Base-by-base conservation (phyloP, 768 basidiomycete genomes). In the Macrolepiota albuminosa region DNA sequence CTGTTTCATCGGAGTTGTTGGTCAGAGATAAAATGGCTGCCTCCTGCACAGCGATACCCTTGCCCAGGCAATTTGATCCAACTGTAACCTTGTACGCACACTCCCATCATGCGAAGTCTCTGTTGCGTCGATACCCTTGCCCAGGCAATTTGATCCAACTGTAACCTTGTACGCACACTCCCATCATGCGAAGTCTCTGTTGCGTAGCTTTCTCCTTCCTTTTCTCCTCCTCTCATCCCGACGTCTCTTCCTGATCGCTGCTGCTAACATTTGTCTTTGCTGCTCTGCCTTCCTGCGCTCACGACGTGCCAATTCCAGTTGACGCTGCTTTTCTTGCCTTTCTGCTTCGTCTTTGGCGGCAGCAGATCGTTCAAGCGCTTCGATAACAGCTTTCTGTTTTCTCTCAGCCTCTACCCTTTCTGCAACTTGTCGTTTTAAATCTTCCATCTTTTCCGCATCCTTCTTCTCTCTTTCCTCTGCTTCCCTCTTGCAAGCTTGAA, bases 121-220 rank as follows among this genome's bases (percentile, higher is more conserved):
- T 68, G 79, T 84, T 10, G 72, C 74, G 68, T 67, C 63, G 63
- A 65, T 71, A 71, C 6, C 67, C 61, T 6, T 31, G 26, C 18
- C 54, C 48, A 14, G 61, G 62, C 6, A 50, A 26, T 37, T 60
- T 58, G 21, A 66, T 58, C 70, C 70, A 71, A 13, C 59, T 53
- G 52, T 39, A 70, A 43, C 69, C 68, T 26, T 39, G 59, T 24
- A 50, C 63, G 63, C 86, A 87, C 2, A 80, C 68, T 0, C 86
- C 85, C 72, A 85, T 78, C 1, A 56, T 75, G 70, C 16, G 84
- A 63, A 55, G 72, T 78, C 26, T 56, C 61, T 68, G 79, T 84
- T 10, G 72, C 74, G 68, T 67, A 6, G 65, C 74, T 58, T 86
- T 83, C 59, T 78, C 66, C 56, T 73, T 54, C 61, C 68, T 67